Conservation (phyloP, 2,329 filamentous ascomycete species). For the Claviceps lovelessii region DNA sequence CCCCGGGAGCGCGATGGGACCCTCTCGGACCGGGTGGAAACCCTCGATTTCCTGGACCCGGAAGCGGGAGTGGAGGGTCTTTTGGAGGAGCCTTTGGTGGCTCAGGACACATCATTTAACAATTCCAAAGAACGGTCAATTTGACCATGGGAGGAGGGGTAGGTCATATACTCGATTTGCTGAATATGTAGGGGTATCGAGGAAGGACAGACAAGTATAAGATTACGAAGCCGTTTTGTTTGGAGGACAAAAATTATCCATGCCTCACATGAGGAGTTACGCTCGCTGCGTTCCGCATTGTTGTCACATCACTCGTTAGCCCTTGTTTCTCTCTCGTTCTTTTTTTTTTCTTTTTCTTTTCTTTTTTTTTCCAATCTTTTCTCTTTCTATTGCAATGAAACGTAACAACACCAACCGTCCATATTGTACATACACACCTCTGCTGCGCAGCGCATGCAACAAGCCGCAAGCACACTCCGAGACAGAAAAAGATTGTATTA, state of each 20-base stretch:
- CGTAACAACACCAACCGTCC: too few species aligned
- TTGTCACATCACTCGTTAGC: neutral
- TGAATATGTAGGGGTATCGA: neutral
- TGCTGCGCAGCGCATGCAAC: too few species aligned
- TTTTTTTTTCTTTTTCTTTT: neutral
- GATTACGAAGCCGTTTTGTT: neutral
- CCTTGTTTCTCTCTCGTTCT: neutral
- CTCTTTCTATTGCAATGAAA: too few species aligned
- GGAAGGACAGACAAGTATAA: neutral
- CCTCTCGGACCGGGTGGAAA: conserved; percentile 57
- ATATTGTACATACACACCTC: too few species aligned
- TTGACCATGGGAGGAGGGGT: neutral
- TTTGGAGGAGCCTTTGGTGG: conserved; percentile 28
- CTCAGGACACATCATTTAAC: conserved; percentile 19
- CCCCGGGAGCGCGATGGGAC: conserved; percentile 85
- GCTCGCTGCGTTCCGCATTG: neutral
- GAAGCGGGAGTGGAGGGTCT: conserved; percentile 23
- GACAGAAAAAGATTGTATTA: too few species aligned
- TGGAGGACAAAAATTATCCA: neutral
- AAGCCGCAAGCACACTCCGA: too few species aligned
- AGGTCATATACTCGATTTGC: neutral
- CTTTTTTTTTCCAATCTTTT: too few species aligned
- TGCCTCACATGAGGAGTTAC: neutral
- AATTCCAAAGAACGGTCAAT: neutral
- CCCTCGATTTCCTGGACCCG: conserved; percentile 32